Evolutionary conservation across 371 early-diverging fungal species (phyloP).

Genomic region (Batrachochytrium dendrobatidis): DNA sequence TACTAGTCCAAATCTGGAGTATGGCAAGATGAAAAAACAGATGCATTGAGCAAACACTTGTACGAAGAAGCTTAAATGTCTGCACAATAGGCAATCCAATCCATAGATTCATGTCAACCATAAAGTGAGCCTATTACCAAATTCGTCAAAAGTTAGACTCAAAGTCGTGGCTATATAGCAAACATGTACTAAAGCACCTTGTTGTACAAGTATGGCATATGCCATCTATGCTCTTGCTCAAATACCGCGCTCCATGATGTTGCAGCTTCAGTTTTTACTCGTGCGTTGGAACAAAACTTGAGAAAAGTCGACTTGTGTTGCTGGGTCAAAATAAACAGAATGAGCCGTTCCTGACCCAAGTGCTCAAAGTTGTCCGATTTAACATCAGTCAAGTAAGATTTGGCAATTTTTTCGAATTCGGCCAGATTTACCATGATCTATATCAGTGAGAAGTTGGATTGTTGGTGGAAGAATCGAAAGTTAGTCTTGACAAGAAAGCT

Average conservation of each 20-base stretch:
- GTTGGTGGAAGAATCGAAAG: background rate
- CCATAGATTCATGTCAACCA: too few relatives aligned
- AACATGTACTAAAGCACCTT: too few relatives aligned
- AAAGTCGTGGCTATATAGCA: too few relatives aligned
- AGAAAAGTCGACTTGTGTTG: background rate
- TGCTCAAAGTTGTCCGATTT: background rate
- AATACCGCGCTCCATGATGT: background rate
- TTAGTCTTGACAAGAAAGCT: too few relatives aligned
- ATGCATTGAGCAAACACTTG: too few relatives aligned
- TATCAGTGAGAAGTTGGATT: background rate
- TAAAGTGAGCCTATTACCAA: too few relatives aligned
- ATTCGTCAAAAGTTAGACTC: too few relatives aligned
- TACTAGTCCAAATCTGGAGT: too few relatives aligned
- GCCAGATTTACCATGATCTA: background rate
- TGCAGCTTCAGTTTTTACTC: background rate
- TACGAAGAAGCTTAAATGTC: too few relatives aligned
- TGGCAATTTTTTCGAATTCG: background rate
- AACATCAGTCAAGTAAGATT: background rate
- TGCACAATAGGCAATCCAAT: too few relatives aligned
- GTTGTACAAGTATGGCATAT: too few relatives aligned
- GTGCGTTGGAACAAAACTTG: background rate
- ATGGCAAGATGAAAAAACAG: too few relatives aligned
- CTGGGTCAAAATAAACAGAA: background rate
- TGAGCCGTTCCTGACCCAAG: background rate
- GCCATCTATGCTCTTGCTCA: background rate